These are phyloP conservation scores for Colletotrichum nymphaeae DNA, from an alignment of 2,329 filamentous ascomycete genomes.

Conservation along the genomic window DNA sequence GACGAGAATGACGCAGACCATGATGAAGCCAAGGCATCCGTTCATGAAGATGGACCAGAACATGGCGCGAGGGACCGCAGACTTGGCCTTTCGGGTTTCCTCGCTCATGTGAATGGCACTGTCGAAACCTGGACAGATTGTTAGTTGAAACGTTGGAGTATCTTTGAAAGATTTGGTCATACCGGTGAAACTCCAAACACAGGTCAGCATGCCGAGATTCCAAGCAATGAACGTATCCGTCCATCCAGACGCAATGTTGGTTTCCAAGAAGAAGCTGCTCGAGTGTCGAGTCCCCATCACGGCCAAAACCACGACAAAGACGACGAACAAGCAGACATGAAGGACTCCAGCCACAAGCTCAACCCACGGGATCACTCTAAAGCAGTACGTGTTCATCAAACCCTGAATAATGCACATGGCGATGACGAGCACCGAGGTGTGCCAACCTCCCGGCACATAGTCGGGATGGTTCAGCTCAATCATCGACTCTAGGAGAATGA, in stretches of 20 bases:
- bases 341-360: constrained; percentile 10
- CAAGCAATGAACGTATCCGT: constrained; percentile 13
- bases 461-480: constrained; percentile 1
- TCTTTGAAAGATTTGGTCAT: neutral
- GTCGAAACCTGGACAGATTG: neutral
- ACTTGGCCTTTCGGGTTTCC: constrained; percentile 30
- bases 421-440: constrained; percentile 16
- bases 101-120: constrained; percentile 32
- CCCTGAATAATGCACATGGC: constrained; percentile 10
- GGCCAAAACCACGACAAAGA: neutral
- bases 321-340: constrained; percentile 9
- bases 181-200: constrained; percentile 21
- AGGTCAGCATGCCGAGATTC: constrained; percentile 13
- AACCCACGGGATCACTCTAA: constrained; percentile 6
- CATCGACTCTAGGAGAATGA: constrained; percentile 11
- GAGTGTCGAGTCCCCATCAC: neutral
- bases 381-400: constrained; percentile 16
- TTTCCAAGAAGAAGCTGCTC: constrained; percentile 1
- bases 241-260: constrained; percentile 10
- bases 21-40: constrained; percentile 49
- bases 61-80: constrained; percentile 23
- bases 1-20: constrained; percentile 15
- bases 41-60: constrained; percentile 38
- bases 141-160: neutral
- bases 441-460: constrained; percentile 6